Evolutionary conservation across 2,329 filamentous ascomycete genomes (phyloP).

Genomic region (Trichoderma atrobrunneum): DNA sequence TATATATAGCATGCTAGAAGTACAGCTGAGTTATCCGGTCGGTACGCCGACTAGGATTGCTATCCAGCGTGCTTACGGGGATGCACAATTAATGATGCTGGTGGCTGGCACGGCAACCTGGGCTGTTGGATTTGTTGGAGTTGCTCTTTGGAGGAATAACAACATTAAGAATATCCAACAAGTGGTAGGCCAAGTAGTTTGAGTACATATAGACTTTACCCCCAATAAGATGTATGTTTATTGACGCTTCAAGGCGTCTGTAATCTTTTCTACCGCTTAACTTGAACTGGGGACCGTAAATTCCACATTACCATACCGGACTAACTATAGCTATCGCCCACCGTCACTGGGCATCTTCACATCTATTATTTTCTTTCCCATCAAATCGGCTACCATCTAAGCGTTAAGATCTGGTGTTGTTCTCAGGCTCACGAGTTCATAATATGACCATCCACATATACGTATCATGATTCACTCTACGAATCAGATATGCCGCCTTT

Average conservation of each 20-base stretch:
- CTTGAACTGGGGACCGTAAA: background rate
- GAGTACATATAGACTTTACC: background rate
- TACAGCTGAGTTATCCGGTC: constrained; percentile 48
- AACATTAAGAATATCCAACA: constrained; percentile 40
- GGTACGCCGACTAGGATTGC: constrained; percentile 51
- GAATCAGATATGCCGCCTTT: background rate
- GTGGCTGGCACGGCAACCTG: constrained; percentile 40
- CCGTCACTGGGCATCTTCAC: too few species aligned
- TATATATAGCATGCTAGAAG: constrained; percentile 42
- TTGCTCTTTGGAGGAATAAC: constrained; percentile 40
- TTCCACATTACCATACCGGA: too few species aligned
- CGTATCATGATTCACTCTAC: background rate
- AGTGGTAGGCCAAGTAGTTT: constrained; percentile 4
- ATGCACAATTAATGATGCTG: constrained; percentile 40
- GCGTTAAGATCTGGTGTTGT: too few species aligned
- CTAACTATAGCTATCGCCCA: too few species aligned
- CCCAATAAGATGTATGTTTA: background rate
- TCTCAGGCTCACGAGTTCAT: too few species aligned
- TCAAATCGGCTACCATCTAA: too few species aligned
- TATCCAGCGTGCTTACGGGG: constrained; percentile 55
- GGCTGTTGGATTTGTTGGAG: constrained; percentile 34
- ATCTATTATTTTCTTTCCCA: too few species aligned
- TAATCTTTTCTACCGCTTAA: background rate
- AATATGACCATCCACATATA: background rate
- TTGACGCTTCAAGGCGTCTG: background rate